Evolutionary conservation across 805 yeast genomes (phyloP), one percentile per base, ranked within the genome.

Genomic region (Hermanozyma aechmeae): DNA sequence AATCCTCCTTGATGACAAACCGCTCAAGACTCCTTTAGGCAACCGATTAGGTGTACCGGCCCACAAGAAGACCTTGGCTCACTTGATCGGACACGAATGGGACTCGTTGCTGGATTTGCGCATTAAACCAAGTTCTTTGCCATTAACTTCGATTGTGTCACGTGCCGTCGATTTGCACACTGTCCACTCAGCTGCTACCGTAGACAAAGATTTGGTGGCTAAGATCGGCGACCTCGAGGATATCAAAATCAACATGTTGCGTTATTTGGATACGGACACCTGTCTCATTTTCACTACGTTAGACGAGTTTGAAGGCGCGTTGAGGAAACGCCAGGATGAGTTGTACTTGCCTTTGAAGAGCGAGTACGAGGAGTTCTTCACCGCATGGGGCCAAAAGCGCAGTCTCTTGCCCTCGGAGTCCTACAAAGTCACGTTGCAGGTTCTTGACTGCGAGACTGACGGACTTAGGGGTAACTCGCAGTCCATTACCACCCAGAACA

Each of bases 201-300:
- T 46, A 8, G 62, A 58, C 13, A 78, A 72, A 28, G 34, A 42
- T 21, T 50, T 68, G 28, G 51, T 64, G 11, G 71, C 77, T 24
- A 79, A 80, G 48, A 66, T 77, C 22, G 86, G 87, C 7, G 71
- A 64, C 35, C 56, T 73, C 24, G 70, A 65, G 4, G 71, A 69
- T 24, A 71, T 84, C 13, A 68, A 73, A 36, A 53, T 65, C 24
- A 71, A 70, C 38, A 57, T 92, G 37, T 58, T 89, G 46, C 74
- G 87, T 31, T 92, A 87, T 48, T 62, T 93, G 34, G 98, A 92
- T 51, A 92, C 98, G 0, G 99, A 92, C 53, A 86, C 97, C 2
- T 61, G 94, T 38, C 65, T 92, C 30, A 85, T 89, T 6, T 80
- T 87, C 46, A 77, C 96, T 1, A 94, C 96, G 9, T 40, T 43